Evolutionary conservation across 257 asterid genomes (phyloP).

Genomic region (Salvia miltiorrhiza): DNA sequence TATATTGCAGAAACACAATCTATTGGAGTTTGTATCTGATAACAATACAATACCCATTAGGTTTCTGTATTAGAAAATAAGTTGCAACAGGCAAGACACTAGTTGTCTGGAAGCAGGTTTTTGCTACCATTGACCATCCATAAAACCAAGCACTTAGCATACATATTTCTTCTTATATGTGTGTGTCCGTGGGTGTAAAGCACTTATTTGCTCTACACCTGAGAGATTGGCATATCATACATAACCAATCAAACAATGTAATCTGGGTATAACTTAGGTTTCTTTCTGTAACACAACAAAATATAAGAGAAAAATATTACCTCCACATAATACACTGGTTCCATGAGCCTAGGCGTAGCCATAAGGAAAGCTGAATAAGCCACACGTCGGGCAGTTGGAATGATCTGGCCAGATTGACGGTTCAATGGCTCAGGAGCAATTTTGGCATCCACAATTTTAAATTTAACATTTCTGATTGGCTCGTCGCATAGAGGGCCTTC

Average conservation of each 20-base stretch:
- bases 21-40: constrained; percentile 93
- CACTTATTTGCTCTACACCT: not conserved
- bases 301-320: constrained; percentile 32
- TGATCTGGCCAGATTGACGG: constrained; percentile 97
- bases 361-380: constrained; percentile 96
- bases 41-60: constrained; percentile 18
- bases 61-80: constrained; percentile 15
- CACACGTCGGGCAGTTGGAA: constrained; percentile 98
- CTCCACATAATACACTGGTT: constrained; percentile 92
- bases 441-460: constrained; percentile 93
- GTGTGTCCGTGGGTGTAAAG: not conserved
- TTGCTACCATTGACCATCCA: not conserved
- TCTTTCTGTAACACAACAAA: not conserved
- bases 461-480: constrained; percentile 95
- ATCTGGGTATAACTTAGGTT: not conserved
- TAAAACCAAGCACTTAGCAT: not conserved
- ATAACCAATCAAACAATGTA: not conserved
- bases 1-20: constrained; percentile 96
- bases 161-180: not conserved
- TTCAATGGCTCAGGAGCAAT: constrained; percentile 94
- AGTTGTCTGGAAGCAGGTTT: not conserved
- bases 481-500: constrained; percentile 99
- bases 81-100: not conserved
- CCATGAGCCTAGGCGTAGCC: constrained; percentile 98
- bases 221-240: not conserved